phyloP scores from a whole-genome alignment of 805 yeast genomes.

The Monosporozyma servazzii region DNA sequence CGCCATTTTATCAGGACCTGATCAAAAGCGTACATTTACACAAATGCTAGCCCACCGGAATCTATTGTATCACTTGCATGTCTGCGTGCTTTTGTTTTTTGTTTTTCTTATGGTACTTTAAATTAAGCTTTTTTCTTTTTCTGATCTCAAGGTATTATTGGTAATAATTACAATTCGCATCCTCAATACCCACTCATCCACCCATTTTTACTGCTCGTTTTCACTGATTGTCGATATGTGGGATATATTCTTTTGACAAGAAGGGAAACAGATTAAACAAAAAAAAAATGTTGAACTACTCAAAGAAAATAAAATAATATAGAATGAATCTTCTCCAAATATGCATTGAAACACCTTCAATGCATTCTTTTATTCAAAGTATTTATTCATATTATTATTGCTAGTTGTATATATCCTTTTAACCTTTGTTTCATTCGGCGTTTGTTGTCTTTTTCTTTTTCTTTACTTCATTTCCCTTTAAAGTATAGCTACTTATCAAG shows the following conservation, averaged over 20 bases:
- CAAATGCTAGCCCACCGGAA: not conserved
- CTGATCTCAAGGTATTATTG: not conserved
- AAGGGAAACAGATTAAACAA: too few relatives aligned
- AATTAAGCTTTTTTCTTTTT: not conserved
- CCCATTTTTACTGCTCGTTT: not conserved
- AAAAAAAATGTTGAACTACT: too few relatives aligned
- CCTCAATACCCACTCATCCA: not conserved
- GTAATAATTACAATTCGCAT: not conserved
- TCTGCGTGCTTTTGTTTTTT: not conserved
- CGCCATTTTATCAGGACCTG: slow-evolving; percentile 1
- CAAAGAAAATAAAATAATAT: not conserved
- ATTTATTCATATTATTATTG: not conserved
- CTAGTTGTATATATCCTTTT: not conserved
- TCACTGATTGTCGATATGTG: not conserved
- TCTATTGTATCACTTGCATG: not conserved
- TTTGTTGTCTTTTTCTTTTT: not conserved
- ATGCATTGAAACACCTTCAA: not conserved
- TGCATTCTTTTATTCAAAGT: not conserved
- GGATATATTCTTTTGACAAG: not conserved
- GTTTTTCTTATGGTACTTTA: not conserved
- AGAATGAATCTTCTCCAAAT: not conserved
- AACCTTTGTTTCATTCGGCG: not conserved
- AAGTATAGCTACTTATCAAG: not conserved
- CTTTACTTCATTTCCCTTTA: not conserved
- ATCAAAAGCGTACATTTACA: not conserved